Evolutionary conservation across 257 asterid species (phyloP).

Genomic region (Solanum tacnaense): DNA sequence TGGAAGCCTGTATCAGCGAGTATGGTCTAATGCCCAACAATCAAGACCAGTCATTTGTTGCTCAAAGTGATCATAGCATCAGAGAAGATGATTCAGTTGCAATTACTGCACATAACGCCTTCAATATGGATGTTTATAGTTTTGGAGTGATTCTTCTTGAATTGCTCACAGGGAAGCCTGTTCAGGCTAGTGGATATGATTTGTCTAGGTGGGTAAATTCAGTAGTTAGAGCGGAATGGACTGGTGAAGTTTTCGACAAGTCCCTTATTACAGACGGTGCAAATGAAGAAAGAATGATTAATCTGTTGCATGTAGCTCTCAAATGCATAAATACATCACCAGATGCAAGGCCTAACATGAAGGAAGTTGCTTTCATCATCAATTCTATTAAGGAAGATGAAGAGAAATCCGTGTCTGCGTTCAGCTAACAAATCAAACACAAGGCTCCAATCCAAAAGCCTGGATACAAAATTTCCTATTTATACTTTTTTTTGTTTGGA

Average conservation of each 20-base stretch:
- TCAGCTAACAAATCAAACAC: neutral
- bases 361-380: slow-evolving; percentile 41
- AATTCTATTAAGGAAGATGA: slow-evolving; percentile 38
- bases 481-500: neutral
- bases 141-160: slow-evolving; percentile 58
- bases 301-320: slow-evolving; percentile 54
- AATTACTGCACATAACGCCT: neutral
- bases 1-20: slow-evolving; percentile 61
- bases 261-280: slow-evolving; percentile 37
- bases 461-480: neutral
- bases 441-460: neutral
- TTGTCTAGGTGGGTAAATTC: slow-evolving; percentile 62
- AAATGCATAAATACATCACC: slow-evolving; percentile 37
- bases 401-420: slow-evolving; percentile 23
- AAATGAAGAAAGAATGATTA: slow-evolving; percentile 56
- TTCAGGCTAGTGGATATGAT: slow-evolving; percentile 42
- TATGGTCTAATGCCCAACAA: slow-evolving; percentile 40
- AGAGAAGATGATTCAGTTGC: slow-evolving; percentile 2
- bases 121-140: slow-evolving; percentile 35
- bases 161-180: slow-evolving; percentile 56
- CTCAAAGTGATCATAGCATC: slow-evolving; percentile 4
- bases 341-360: slow-evolving; percentile 37
- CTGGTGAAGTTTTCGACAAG: slow-evolving; percentile 59
- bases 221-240: slow-evolving; percentile 70
- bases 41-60: slow-evolving; percentile 14